These are phyloP conservation scores for Metschnikowia picachoensis DNA, from an alignment of 805 yeast genomes.

Conservation along the genomic window DNA sequence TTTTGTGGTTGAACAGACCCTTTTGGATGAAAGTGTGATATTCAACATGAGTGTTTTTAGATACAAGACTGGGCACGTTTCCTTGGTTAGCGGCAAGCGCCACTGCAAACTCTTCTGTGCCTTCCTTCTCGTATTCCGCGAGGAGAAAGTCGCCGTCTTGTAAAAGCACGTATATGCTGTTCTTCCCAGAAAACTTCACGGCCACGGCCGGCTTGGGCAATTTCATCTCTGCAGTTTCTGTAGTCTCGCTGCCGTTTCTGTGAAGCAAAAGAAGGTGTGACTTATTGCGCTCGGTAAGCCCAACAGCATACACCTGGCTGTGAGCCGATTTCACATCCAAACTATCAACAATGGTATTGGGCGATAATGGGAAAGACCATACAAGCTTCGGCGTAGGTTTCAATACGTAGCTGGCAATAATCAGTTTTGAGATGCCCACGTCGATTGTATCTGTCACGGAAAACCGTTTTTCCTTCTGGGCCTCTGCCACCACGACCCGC, in stretches of 20 bases:
- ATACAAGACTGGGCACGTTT: slow-evolving; percentile 10
- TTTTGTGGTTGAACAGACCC: slow-evolving; percentile 20
- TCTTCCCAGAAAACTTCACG: slow-evolving; percentile 10
- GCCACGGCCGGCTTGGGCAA: slow-evolving; percentile 13
- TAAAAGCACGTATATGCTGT: slow-evolving; percentile 25
- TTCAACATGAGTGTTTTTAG: slow-evolving; percentile 21
- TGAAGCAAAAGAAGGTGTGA: slow-evolving; percentile 15
- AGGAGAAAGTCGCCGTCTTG: slow-evolving; percentile 28
- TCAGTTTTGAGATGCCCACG: slow-evolving; percentile 52
- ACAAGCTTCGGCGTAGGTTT: slow-evolving; percentile 55
- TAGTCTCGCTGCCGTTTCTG: slow-evolving; percentile 11
- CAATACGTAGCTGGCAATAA: slow-evolving; percentile 47
- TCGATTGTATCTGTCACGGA: slow-evolving; percentile 35
- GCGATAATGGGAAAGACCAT: slow-evolving; percentile 54
- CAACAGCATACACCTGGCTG: slow-evolving; percentile 32
- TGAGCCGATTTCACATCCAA: slow-evolving; percentile 27
- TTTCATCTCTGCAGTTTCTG: slow-evolving; percentile 9
- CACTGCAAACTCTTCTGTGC: slow-evolving; percentile 1
- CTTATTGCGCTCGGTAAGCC: slow-evolving; percentile 34
- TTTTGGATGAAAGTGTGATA: slow-evolving; percentile 26
- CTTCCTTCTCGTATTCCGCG: slow-evolving; percentile 3
- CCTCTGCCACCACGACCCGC: slow-evolving; percentile 18
- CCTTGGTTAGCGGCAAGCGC: slow-evolving; percentile 7
- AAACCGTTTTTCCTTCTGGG: slow-evolving; percentile 9
- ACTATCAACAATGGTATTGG: slow-evolving; percentile 40